Conservation (phyloP, 2,329 filamentous ascomycete species). For the Diaporthe ampelina region DNA sequence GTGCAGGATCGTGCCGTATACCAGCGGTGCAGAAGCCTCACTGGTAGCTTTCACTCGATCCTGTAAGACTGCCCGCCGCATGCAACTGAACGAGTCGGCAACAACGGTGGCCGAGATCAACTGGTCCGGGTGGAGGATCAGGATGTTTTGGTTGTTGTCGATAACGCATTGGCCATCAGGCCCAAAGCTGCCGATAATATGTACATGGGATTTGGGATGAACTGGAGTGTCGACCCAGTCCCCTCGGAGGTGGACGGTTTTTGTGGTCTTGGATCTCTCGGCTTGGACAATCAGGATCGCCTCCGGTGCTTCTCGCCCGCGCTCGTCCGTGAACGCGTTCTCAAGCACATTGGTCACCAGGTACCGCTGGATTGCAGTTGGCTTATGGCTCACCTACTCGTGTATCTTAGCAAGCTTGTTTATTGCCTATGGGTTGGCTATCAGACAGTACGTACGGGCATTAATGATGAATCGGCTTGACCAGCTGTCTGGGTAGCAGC, state of each 20-base stretch:
- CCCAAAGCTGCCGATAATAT: slow-evolving; percentile 86
- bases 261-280: slow-evolving; percentile 76
- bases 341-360: slow-evolving; percentile 81
- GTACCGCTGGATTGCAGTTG: slow-evolving; percentile 88
- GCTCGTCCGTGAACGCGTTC: slow-evolving; percentile 75
- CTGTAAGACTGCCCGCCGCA: slow-evolving; percentile 91
- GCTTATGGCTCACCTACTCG: slow-evolving; percentile 74
- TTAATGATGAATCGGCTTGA: slow-evolving; percentile 49
- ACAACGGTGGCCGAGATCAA: slow-evolving; percentile 95
- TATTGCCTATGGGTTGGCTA: slow-evolving; percentile 44
- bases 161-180: slow-evolving; percentile 80
- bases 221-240: slow-evolving; percentile 90
- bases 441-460: slow-evolving; percentile 66
- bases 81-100: slow-evolving; percentile 95
- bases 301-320: slow-evolving; percentile 72
- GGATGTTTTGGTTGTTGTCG: slow-evolving; percentile 84
- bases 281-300: slow-evolving; percentile 89
- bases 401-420: slow-evolving; percentile 72
- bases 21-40: slow-evolving; percentile 82
- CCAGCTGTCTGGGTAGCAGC: slow-evolving; percentile 77
- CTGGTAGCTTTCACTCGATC: slow-evolving; percentile 94
- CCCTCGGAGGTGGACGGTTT: slow-evolving; percentile 82
- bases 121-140: slow-evolving; percentile 95
- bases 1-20: slow-evolving; percentile 94
- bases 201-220: slow-evolving; percentile 81